phyloP scores from a whole-genome alignment of 768 basidiomycete genomes.

The Tulasnella sp. region DNA sequence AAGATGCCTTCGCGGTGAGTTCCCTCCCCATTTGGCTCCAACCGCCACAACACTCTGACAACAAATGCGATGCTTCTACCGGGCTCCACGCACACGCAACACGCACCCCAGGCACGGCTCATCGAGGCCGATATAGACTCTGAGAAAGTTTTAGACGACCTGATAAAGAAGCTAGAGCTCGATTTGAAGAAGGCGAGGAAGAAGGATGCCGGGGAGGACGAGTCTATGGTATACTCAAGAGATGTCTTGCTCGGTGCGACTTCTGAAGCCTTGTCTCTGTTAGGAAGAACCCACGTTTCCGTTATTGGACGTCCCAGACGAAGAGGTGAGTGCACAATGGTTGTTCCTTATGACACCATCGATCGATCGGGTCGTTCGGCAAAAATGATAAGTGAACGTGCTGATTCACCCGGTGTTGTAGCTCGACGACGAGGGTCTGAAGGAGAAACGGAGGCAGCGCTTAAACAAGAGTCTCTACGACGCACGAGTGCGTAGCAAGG shows the following conservation, averaged over 20 bases:
- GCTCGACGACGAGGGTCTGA: constrained; percentile 82
- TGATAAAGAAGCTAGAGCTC: constrained; percentile 74
- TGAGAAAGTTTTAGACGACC: constrained; percentile 47
- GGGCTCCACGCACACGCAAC: no score
- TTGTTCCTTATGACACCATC: no score
- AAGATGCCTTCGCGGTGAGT: constrained; percentile 42
- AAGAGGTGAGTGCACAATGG: constrained; percentile 65
- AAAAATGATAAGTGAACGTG: not conserved
- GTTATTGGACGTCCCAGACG: constrained; percentile 82
- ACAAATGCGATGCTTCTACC: no score
- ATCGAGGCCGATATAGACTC: constrained; percentile 51
- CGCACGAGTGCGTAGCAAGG: constrained; percentile 66
- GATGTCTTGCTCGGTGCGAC: constrained; percentile 4
- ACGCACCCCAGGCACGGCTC: constrained; percentile 22
- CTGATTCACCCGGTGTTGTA: constrained; percentile 23
- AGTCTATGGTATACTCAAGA: constrained; percentile 33
- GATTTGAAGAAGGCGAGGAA: constrained; percentile 66
- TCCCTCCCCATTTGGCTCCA: no score
- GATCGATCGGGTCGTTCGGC: not conserved
- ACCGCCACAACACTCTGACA: no score
- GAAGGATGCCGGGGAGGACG: constrained; percentile 69
- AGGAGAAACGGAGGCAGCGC: constrained; percentile 89
- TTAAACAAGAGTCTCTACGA: constrained; percentile 90
- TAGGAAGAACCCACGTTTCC: constrained; percentile 81
- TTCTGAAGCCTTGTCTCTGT: not conserved